Conservation (phyloP, 768 basidiomycete genomes). For the Podaxis carcinomalis region DNA sequence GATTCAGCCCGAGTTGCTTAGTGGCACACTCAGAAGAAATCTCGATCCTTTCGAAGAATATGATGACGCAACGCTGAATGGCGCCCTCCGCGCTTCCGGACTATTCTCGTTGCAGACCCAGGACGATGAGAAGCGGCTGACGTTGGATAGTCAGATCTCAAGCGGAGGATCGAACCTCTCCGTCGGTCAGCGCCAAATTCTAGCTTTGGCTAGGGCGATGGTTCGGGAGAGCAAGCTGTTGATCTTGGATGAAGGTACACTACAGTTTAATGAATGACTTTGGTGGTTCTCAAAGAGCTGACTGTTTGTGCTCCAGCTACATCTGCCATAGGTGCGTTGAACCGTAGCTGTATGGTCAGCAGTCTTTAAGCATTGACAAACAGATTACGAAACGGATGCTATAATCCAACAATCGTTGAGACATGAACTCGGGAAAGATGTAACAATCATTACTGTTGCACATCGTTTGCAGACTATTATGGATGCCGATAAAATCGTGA, state of each 20-base stretch:
- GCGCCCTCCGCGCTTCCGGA: conserved; percentile 32
- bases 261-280: not conserved
- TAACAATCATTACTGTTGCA: conserved; percentile 8
- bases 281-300: not conserved
- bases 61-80: conserved; percentile 37
- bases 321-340: conserved; percentile 35
- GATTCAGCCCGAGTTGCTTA: conserved; percentile 40
- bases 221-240: conserved; percentile 52
- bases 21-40: conserved; percentile 56
- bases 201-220: conserved; percentile 55
- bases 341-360: not conserved
- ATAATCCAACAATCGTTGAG: conserved; percentile 66
- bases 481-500: conserved; percentile 49
- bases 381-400: conserved; percentile 56
- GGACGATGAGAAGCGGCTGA: conserved; percentile 44
- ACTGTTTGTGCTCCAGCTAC: conserved; percentile 23
- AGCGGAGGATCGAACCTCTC: conserved; percentile 65
- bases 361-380: not conserved
- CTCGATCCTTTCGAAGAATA: conserved; percentile 58
- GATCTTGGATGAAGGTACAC: conserved; percentile 53
- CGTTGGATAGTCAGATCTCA: conserved; percentile 37
- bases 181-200: conserved; percentile 67
- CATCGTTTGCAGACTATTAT: conserved; percentile 46
- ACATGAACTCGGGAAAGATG: conserved; percentile 30
- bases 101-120: conserved; percentile 25